Conservation (phyloP, 768 basidiomycete genomes). For the Crucibulum laeve region DNA sequence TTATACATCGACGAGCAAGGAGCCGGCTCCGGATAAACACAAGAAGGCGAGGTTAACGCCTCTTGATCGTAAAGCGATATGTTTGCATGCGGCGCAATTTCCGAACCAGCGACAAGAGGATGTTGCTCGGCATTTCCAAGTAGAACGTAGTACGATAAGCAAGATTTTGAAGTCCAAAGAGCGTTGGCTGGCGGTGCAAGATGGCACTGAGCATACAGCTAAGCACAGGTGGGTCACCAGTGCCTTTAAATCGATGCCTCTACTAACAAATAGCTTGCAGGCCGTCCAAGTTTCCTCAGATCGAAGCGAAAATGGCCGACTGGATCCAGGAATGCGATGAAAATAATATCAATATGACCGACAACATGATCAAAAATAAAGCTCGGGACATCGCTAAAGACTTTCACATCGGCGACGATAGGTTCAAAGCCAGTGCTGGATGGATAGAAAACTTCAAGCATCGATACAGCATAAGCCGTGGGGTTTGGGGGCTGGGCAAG, state of each 20-base stretch:
- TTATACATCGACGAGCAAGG: constrained; percentile 5
- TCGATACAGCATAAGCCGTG: constrained; percentile 70
- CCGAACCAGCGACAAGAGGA: constrained; percentile 79
- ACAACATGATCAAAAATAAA: constrained; percentile 57
- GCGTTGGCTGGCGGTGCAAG: constrained; percentile 73
- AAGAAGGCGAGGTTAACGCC: constrained; percentile 74
- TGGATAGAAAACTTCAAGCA: constrained; percentile 94
- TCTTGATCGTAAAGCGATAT: constrained; percentile 72
- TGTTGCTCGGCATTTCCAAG: constrained; percentile 69
- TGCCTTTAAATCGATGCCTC: background rate
- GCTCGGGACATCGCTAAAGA: constrained; percentile 62
- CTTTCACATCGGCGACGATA: constrained; percentile 56
- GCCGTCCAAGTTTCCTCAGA: constrained; percentile 75
- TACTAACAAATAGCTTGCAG: constrained; percentile 30
- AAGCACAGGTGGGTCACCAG: constrained; percentile 55
- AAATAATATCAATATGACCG: constrained; percentile 47
- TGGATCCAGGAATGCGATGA: constrained; percentile 57
- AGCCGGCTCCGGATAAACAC: constrained; percentile 35
- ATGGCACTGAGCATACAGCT: constrained; percentile 53
- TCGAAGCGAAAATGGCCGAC: constrained; percentile 61
- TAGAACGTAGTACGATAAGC: constrained; percentile 91
- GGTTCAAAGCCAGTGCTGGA: constrained; percentile 88
- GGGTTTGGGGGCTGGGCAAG: constrained; percentile 35
- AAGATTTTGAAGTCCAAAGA: constrained; percentile 85
- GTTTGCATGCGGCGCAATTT: constrained; percentile 56